Conservation (phyloP, 2,329 filamentous ascomycete genomes). For the Aspergillus brasiliensis region DNA sequence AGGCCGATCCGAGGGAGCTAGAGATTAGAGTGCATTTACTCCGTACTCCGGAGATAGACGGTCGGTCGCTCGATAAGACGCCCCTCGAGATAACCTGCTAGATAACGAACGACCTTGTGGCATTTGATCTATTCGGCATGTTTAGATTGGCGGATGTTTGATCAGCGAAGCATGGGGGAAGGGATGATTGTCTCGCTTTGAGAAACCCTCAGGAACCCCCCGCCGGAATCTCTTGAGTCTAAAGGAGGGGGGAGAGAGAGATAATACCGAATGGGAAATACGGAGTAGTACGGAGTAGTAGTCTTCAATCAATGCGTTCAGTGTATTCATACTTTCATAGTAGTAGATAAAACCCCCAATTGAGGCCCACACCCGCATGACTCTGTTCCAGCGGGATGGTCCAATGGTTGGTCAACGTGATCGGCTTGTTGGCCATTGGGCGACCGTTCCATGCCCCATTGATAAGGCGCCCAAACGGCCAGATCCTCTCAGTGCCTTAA, state of each 20-base stretch:
- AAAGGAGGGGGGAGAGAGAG: not conserved
- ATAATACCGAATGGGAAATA: not conserved
- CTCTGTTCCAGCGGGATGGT: conserved; percentile 11
- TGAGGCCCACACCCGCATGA: conserved; percentile 16
- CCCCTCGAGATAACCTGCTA: no score
- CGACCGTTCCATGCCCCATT: not conserved
- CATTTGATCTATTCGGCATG: no score
- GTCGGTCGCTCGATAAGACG: not conserved
- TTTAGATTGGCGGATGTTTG: no score
- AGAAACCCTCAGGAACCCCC: no score
- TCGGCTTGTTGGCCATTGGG: conserved; percentile 17
- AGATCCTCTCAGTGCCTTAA: not conserved
- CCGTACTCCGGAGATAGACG: conserved; percentile 1
- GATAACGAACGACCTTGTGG: no score
- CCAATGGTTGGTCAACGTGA: conserved; percentile 26
- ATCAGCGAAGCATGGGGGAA: no score
- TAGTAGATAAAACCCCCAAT: no score
- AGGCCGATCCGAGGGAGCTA: not conserved
- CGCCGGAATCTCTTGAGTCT: no score
- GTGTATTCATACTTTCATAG: no score
- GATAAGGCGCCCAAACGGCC: conserved; percentile 5
- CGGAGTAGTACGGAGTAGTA: not conserved
- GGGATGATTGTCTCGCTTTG: no score
- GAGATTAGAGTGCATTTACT: not conserved
- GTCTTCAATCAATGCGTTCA: no score